These are phyloP conservation scores for Tetragonia tetragonoides DNA, from an alignment of 148 eudicot species.

Conservation along the genomic window DNA sequence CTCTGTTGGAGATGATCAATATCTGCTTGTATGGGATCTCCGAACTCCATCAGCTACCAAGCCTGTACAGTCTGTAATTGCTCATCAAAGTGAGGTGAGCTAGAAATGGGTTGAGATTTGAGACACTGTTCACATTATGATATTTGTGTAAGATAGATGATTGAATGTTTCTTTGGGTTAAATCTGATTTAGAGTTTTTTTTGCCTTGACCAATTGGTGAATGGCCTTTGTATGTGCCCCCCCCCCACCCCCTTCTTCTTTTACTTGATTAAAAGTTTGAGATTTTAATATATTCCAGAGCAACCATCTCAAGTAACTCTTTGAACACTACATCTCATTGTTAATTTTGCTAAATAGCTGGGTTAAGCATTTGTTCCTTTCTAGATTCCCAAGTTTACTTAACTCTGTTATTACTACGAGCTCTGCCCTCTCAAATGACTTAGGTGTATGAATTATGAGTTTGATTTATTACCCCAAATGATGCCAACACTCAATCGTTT, in stretches of 20 bases:
- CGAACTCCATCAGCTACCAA: slow-evolving; percentile 63
- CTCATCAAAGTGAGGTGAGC: slow-evolving; percentile 83
- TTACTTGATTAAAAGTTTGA: not conserved
- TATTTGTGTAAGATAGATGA: not conserved
- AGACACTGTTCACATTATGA: not conserved
- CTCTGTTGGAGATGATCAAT: slow-evolving; percentile 74
- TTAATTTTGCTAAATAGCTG: not conserved
- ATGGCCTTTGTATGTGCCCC: not conserved
- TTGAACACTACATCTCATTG: not conserved
- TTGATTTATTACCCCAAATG: not conserved
- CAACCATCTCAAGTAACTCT: not conserved
- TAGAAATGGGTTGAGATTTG: not conserved
- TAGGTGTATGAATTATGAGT: not conserved
- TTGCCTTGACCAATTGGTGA: not conserved
- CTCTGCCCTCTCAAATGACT: not conserved
- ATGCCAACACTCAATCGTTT: not conserved
- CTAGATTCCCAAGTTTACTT: not conserved
- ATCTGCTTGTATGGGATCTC: slow-evolving; percentile 78
- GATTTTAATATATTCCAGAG: not conserved
- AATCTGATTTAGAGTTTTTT: not conserved
- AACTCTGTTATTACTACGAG: not conserved
- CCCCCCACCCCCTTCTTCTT: not conserved
- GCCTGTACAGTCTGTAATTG: slow-evolving; percentile 79
- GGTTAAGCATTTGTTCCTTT: not conserved
- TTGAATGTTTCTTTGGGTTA: not conserved